phyloP scores from a whole-genome alignment of 2,329 filamentous ascomycete species.

The Trichoderma arundinaceum region DNA sequence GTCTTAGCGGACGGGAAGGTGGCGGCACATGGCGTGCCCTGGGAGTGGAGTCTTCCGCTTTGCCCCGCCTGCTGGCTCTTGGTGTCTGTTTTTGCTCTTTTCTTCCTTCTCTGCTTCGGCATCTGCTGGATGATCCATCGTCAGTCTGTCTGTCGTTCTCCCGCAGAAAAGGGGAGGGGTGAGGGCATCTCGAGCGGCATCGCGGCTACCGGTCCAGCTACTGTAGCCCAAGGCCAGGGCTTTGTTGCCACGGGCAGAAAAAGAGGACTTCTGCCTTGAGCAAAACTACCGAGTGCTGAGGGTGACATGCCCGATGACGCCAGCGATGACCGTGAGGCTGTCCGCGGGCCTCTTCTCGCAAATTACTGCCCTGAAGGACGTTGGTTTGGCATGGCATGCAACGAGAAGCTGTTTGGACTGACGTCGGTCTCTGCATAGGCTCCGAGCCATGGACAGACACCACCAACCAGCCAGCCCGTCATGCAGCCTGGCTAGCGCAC shows the following conservation, averaged over 20 bases:
- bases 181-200: too few species aligned
- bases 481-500: too few species aligned
- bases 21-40: conserved; percentile 32
- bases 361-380: conserved; percentile 12
- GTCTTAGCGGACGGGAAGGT: conserved; percentile 30
- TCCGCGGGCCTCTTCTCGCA: neutral
- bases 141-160: neutral
- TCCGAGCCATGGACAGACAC: conserved; percentile 3
- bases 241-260: neutral
- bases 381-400: too few species aligned
- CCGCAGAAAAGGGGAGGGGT: too few species aligned
- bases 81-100: neutral
- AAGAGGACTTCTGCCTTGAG: neutral
- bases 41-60: conserved; percentile 21
- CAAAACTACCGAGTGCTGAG: conserved; percentile 7
- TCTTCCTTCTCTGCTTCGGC: neutral
- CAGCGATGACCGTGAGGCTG: neutral
- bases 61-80: conserved; percentile 5
- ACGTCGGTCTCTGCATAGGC: conserved; percentile 1
- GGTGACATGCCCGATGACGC: conserved; percentile 4
- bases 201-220: too few species aligned
- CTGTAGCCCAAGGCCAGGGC: neutral
- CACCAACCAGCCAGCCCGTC: neutral
- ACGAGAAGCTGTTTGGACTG: neutral
- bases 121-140: neutral